A percentile compares a stretch with the other conserved stretches of the same genome.
phyloP scores from a whole-genome alignment of 2,329 filamentous ascomycete genomes.

The Monosporascus sp. region DNA sequence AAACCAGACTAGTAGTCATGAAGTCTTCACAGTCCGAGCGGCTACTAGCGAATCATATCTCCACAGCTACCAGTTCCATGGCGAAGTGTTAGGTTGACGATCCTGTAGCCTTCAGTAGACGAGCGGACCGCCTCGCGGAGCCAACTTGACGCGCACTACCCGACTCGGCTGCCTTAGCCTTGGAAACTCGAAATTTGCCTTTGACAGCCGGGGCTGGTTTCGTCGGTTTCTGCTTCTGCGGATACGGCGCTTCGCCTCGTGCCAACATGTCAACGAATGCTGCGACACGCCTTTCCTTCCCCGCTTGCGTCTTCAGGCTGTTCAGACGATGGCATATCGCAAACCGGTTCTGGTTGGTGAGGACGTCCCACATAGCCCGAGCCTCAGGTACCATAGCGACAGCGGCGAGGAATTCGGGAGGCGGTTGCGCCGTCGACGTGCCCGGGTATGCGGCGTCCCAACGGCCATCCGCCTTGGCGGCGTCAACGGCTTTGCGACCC shows the following conservation, averaged over 20 bases:
- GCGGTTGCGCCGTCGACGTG: slow-evolving; percentile 39
- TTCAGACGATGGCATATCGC: slow-evolving; percentile 18
- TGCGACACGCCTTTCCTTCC: slow-evolving; percentile 16
- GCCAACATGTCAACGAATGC: slow-evolving; percentile 22
- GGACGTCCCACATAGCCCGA: slow-evolving; percentile 11
- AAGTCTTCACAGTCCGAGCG: no score
- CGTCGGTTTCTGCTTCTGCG: slow-evolving; percentile 10
- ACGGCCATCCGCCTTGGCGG: slow-evolving; percentile 51
- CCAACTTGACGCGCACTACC: background rate
- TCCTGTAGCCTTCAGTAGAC: background rate
- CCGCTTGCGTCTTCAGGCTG: slow-evolving; percentile 19
- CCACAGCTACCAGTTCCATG: no score
- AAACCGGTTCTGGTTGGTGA: slow-evolving; percentile 17
- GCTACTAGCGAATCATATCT: no score
- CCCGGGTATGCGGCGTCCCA: slow-evolving; percentile 55
- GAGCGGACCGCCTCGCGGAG: background rate
- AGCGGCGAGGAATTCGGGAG: slow-evolving; percentile 40
- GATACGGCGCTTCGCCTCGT: slow-evolving; percentile 13
- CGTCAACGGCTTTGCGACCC: slow-evolving; percentile 46
- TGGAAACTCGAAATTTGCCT: background rate
- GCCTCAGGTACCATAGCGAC: slow-evolving; percentile 15
- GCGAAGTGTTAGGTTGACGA: background rate
- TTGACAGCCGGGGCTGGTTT: background rate
- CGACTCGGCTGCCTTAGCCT: background rate
- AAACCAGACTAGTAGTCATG: no score